phyloP scores from a whole-genome alignment of 306 rosid genomes.

The Gastrolobium bilobum region DNA sequence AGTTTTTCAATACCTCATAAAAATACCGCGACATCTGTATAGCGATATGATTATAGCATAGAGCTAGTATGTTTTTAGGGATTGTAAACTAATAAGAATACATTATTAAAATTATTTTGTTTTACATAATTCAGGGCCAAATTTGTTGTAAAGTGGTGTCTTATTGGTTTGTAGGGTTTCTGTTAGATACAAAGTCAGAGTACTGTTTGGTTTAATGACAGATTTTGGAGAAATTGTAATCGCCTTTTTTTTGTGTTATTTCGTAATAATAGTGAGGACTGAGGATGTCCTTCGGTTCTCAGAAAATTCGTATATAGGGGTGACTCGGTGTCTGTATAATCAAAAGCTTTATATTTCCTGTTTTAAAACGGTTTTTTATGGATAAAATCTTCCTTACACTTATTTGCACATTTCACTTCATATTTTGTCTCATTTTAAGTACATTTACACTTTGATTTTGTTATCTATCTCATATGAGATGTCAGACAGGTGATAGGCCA shows the following conservation, averaged over 20 bases:
- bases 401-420: no score
- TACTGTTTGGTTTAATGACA: constrained; percentile 15
- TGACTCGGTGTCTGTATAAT: background rate
- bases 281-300: background rate
- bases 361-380: background rate
- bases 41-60: constrained; percentile 56
- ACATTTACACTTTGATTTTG: no score
- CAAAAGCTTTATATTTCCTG: background rate
- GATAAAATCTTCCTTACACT: no score
- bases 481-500: no score
- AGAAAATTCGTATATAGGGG: background rate
- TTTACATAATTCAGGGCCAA: constrained; percentile 18
- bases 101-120: constrained; percentile 33
- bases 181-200: constrained; percentile 33
- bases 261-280: no score
- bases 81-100: constrained; percentile 55
- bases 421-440: no score
- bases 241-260: background rate
- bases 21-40: constrained; percentile 55
- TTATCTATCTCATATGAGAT: no score
- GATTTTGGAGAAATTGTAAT: constrained; percentile 17
- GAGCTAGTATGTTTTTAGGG: constrained; percentile 41
- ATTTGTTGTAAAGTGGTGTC: constrained; percentile 47
- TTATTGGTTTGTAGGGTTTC: constrained; percentile 26
- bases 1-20: constrained; percentile 48